Evolutionary conservation across 2,329 filamentous ascomycete species (phyloP).

Genomic region (Elsinoe perseae): DNA sequence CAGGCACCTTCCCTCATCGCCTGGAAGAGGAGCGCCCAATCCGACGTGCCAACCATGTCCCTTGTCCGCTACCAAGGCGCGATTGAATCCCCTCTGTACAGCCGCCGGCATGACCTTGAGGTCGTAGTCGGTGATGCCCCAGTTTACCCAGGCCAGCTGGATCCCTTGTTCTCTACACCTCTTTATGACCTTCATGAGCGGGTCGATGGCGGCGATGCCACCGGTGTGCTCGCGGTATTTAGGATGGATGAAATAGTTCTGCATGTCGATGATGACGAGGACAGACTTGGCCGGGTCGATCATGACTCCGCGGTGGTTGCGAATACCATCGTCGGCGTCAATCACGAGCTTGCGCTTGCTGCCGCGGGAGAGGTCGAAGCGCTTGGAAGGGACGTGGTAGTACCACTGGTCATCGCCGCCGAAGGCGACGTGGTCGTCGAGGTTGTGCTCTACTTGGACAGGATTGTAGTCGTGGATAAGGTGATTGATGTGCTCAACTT

Average conservation of each 20-base stretch:
- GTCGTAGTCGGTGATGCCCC: conserved; percentile 35
- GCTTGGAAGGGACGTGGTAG: conserved; percentile 34
- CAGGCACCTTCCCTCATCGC: conserved; percentile 33
- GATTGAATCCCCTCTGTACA: conserved; percentile 36
- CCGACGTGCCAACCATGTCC: conserved; percentile 37
- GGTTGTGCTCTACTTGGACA: conserved; percentile 25
- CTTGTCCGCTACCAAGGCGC: conserved; percentile 24
- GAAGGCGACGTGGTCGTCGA: conserved; percentile 35
- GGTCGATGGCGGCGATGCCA: conserved; percentile 30
- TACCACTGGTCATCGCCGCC: conserved; percentile 37
- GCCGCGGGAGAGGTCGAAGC: conserved; percentile 37
- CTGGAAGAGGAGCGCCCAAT: conserved; percentile 33
- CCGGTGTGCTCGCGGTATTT: conserved; percentile 26
- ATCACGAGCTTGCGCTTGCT: conserved; percentile 32
- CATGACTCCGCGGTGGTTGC: conserved; percentile 36
- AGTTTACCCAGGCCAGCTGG: conserved; percentile 37
- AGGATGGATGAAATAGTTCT: conserved; percentile 27
- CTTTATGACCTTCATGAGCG: conserved; percentile 33
- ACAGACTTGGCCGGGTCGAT: conserved; percentile 33
- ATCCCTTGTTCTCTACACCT: conserved; percentile 35
- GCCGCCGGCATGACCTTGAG: conserved; percentile 36
- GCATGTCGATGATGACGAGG: conserved; percentile 31
- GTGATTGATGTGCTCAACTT: conserved; percentile 26
- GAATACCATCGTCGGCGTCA: conserved; percentile 35
- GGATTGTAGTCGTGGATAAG: conserved; percentile 20